Conservation (phyloP, 2,329 filamentous ascomycete genomes). For the Neonectria hederae region DNA sequence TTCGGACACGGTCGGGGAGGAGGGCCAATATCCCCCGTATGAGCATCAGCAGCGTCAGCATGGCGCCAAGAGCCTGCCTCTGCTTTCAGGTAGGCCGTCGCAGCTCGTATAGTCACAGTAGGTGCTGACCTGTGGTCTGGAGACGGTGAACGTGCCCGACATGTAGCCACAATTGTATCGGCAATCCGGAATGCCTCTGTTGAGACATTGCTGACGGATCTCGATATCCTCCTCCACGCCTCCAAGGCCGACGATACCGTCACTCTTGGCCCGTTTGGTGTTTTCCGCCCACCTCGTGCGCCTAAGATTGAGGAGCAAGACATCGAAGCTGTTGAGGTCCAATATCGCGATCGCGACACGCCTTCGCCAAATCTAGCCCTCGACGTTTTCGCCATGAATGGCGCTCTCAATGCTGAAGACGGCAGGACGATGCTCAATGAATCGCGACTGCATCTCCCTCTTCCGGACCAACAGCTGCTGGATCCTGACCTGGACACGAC, state of each 20-base stretch:
- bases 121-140: neutral
- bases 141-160: conserved; percentile 9
- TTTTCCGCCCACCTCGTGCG: neutral
- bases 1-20: conserved; percentile 12
- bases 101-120: neutral
- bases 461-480: neutral
- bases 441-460: neutral
- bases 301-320: neutral
- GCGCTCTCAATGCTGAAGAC: neutral
- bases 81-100: neutral
- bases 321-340: neutral
- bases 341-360: neutral
- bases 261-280: conserved; percentile 1
- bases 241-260: neutral
- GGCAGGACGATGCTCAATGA: neutral
- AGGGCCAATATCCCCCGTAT: conserved; percentile 4
- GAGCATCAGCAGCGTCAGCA: conserved; percentile 17
- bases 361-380: neutral
- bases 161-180: conserved; percentile 1
- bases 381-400: neutral
- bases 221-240: neutral
- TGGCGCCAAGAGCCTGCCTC: conserved; percentile 7
- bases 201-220: neutral
- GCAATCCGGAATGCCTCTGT: neutral
- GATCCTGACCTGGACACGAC: neutral